Conservation (phyloP, 768 basidiomycete genomes). For the Rhizopogon sp. region DNA sequence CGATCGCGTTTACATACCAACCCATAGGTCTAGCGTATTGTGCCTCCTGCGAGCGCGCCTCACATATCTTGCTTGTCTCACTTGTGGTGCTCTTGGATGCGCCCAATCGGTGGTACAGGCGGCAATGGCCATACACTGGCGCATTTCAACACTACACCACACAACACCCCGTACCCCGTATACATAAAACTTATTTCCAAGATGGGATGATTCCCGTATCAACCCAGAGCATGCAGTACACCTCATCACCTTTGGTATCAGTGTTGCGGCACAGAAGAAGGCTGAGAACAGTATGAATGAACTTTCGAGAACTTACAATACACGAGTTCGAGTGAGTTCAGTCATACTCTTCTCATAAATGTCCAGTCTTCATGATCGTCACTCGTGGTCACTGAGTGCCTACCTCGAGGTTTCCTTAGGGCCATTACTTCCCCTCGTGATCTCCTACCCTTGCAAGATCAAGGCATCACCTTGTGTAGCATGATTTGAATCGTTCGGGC, state of each 20-base stretch:
- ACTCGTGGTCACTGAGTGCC: too few relatives aligned
- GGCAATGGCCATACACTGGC: slow-evolving; percentile 88
- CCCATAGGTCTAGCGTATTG: slow-evolving; percentile 74
- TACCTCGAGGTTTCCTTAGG: too few relatives aligned
- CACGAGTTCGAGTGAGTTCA: too few relatives aligned
- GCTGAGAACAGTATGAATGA: slow-evolving; percentile 98
- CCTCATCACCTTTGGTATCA: slow-evolving; percentile 81
- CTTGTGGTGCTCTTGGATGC: slow-evolving; percentile 87
- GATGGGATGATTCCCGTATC: slow-evolving; percentile 86
- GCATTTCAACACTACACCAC: slow-evolving; percentile 60
- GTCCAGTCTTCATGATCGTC: too few relatives aligned
- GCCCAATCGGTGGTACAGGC: slow-evolving; percentile 77
- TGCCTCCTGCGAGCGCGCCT: slow-evolving; percentile 74
- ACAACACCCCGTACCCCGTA: slow-evolving; percentile 51
- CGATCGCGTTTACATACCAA: not conserved
- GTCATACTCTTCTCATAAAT: too few relatives aligned
- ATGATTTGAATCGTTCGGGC: too few relatives aligned
- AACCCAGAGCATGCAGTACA: slow-evolving; percentile 75
- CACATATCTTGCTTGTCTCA: slow-evolving; percentile 92
- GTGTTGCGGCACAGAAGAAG: slow-evolving; percentile 75
- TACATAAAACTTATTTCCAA: slow-evolving; percentile 71
- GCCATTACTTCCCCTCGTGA: too few relatives aligned
- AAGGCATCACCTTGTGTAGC: too few relatives aligned
- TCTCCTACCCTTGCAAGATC: too few relatives aligned
- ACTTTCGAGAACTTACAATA: slow-evolving; percentile 43